phyloP scores from a whole-genome alignment of 331 rosid species.

The Dryas integrifolia region DNA sequence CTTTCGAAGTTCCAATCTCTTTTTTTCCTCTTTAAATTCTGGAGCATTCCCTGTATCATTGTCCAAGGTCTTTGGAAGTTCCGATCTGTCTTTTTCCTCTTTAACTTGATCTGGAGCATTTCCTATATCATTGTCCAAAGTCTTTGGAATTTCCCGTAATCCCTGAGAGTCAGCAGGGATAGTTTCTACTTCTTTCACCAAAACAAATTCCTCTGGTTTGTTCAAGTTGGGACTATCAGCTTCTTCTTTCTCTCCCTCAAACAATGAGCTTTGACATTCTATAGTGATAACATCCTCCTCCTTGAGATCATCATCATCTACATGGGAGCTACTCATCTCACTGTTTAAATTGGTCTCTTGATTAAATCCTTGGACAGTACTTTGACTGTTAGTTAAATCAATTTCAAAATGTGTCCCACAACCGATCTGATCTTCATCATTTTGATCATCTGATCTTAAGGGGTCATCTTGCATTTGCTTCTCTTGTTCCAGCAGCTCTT shows the following conservation, averaged over 20 bases:
- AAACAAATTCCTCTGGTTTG: slow-evolving; percentile 41
- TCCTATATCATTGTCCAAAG: slow-evolving; percentile 34
- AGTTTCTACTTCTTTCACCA: slow-evolving; percentile 42
- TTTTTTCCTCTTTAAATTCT: slow-evolving; percentile 45
- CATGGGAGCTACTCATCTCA: slow-evolving; percentile 26
- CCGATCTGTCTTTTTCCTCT: slow-evolving; percentile 36
- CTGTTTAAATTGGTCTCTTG: slow-evolving; percentile 28
- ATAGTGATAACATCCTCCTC: slow-evolving; percentile 36
- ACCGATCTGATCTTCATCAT: slow-evolving; percentile 42
- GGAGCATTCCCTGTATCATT: slow-evolving; percentile 40
- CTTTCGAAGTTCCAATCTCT: slow-evolving; percentile 34
- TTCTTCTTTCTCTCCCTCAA: slow-evolving; percentile 43
- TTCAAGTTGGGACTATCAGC: slow-evolving; percentile 38
- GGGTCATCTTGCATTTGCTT: slow-evolving; percentile 43
- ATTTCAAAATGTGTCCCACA: slow-evolving; percentile 31
- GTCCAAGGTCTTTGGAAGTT: slow-evolving; percentile 37
- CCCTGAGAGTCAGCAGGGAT: slow-evolving; percentile 36
- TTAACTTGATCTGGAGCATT: slow-evolving; percentile 44
- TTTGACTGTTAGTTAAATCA: slow-evolving; percentile 32
- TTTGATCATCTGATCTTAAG: slow-evolving; percentile 43
- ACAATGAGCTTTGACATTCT: slow-evolving; percentile 33
- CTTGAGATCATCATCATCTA: slow-evolving; percentile 41
- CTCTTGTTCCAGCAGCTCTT: slow-evolving; percentile 69
- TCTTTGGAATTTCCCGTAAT: slow-evolving; percentile 41
- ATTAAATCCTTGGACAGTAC: slow-evolving; percentile 27